Conservation (phyloP, 768 basidiomycete genomes). For the Pisolithus marmoratus region DNA sequence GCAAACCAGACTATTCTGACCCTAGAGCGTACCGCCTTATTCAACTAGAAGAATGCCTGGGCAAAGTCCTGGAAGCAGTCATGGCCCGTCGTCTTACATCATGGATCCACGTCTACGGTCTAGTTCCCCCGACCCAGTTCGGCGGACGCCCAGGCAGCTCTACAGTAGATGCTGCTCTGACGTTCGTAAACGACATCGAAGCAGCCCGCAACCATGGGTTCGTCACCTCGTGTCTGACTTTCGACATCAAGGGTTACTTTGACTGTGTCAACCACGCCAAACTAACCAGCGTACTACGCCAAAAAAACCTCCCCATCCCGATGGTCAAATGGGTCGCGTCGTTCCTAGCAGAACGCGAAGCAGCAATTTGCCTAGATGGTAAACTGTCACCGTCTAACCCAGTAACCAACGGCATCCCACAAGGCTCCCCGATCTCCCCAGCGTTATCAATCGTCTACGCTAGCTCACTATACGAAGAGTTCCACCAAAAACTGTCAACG, state of each 20-base stretch:
- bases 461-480: too few species aligned
- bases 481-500: background rate
- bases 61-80: conserved; percentile 29
- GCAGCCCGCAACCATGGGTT: too few species aligned
- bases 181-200: background rate
- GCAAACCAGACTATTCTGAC: conserved; percentile 31
- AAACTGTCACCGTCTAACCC: background rate
- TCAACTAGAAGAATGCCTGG: conserved; percentile 29
- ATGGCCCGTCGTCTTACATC: conserved; percentile 19
- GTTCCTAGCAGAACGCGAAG: background rate
- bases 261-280: conserved; percentile 15
- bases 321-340: background rate
- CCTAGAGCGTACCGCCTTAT: conserved; percentile 32
- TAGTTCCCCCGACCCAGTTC: conserved; percentile 26
- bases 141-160: conserved; percentile 11
- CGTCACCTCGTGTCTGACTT: conserved; percentile 8
- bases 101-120: conserved; percentile 16
- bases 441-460: conserved; percentile 22
- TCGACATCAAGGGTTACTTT: conserved; percentile 19
- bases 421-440: too few species aligned
- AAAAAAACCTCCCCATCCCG: background rate
- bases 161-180: background rate
- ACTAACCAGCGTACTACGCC: background rate
- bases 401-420: background rate
- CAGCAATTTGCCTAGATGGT: background rate